Percentiles rank a stretch among this genome's conserved stretches.
These are phyloP conservation scores for Phalaenopsis equestris DNA, from an alignment of 106 monocot species.

Conservation along the genomic window DNA sequence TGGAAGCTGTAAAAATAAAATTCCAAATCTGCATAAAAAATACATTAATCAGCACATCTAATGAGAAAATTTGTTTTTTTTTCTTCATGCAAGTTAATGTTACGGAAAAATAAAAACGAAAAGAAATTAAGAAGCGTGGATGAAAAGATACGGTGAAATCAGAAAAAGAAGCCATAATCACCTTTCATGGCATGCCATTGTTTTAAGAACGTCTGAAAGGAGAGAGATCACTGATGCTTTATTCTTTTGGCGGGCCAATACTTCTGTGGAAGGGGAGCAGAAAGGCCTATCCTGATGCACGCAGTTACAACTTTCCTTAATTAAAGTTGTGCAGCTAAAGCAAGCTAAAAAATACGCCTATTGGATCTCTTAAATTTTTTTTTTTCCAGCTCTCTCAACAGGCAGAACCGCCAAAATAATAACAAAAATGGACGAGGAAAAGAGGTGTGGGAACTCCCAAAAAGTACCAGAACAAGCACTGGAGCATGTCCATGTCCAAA, in stretches of 20 bases:
- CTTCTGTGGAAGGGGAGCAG: constrained; percentile 9
- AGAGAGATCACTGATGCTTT: constrained; percentile 1
- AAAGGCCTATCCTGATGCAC: constrained; percentile 3
- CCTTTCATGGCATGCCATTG: constrained; percentile 4
- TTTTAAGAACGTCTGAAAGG: not conserved
- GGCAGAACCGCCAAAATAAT: not conserved
- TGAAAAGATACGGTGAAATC: not conserved
- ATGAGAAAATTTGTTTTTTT: not conserved
- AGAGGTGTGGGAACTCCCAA: not conserved
- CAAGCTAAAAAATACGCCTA: constrained; percentile 2
- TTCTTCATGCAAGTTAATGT: not conserved
- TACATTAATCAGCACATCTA: no score
- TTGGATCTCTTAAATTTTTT: not conserved
- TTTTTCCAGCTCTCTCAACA: not conserved
- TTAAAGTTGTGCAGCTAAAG: constrained; percentile 8
- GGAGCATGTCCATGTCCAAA: constrained; percentile 7
- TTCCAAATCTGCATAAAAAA: no score
- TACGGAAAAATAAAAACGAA: no score
- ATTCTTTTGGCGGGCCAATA: not conserved
- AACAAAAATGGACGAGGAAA: not conserved
- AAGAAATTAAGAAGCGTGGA: not conserved
- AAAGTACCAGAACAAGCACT: constrained; percentile 1
- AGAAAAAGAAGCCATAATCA: not conserved
- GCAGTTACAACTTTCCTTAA: not conserved
- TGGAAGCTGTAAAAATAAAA: no score